Conservation (phyloP, 495 filamentous ascomycete genomes). For the Peziza echinospora region DNA sequence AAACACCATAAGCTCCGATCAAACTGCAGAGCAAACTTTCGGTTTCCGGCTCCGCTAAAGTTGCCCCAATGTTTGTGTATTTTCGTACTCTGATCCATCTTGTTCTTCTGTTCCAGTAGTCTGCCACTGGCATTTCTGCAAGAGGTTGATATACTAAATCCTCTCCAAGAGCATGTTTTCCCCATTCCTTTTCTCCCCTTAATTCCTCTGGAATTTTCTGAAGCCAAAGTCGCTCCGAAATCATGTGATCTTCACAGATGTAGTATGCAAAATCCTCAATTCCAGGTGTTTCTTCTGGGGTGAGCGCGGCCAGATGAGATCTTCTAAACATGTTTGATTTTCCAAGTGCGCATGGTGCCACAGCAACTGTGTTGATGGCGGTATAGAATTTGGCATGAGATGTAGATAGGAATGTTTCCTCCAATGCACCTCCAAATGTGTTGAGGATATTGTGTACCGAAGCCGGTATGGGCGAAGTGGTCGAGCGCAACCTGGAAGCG, state of each 20-base stretch:
- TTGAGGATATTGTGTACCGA: slow-evolving; percentile 3
- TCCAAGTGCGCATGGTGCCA: slow-evolving; percentile 86
- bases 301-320: slow-evolving; percentile 67
- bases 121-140: slow-evolving; percentile 49
- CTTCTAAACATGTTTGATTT: slow-evolving; percentile 97
- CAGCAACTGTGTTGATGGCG: slow-evolving; percentile 77
- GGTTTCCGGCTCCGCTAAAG: slow-evolving; percentile 82
- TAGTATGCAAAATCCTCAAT: slow-evolving; percentile 86
- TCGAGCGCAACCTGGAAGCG: slow-evolving; percentile 12
- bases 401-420: slow-evolving; percentile 84
- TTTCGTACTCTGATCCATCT: slow-evolving; percentile 88
- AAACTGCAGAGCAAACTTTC: slow-evolving; percentile 68
- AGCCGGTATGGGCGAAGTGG: slow-evolving; percentile 6
- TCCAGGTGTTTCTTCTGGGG: slow-evolving; percentile 37
- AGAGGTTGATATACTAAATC: slow-evolving; percentile 84
- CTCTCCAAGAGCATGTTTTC: slow-evolving; percentile 64
- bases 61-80: slow-evolving; percentile 75
- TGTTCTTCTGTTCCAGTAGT: slow-evolving; percentile 64
- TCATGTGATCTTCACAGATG: slow-evolving; percentile 95
- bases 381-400: slow-evolving; percentile 96
- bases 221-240: slow-evolving; percentile 79
- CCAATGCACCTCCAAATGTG: slow-evolving; percentile 50
- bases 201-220: slow-evolving; percentile 26
- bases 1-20: slow-evolving; percentile 45
- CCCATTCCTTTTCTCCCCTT: slow-evolving; percentile 31